Evolutionary conservation across 371 early-diverging fungal species (phyloP).

Genomic region (Actinomucor elegans): DNA sequence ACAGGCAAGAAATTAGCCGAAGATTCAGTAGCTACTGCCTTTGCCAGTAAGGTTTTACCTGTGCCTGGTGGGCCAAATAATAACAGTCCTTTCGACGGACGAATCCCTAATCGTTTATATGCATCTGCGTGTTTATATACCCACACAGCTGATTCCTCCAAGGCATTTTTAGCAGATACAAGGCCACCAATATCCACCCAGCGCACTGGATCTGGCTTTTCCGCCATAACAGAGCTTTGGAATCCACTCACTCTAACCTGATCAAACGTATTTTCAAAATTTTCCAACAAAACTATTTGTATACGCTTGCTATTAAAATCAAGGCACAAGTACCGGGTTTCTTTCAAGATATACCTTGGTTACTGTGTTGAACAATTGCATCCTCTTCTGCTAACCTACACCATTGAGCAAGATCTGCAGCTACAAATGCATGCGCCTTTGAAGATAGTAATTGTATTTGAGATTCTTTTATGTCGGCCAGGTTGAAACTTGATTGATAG

Average conservation of each 20-base stretch:
- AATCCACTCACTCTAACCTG: constrained; percentile 38
- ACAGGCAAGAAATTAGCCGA: constrained; percentile 93
- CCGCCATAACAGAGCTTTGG: constrained; percentile 38
- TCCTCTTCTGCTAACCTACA: constrained; percentile 42
- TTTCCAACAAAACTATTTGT: constrained; percentile 7
- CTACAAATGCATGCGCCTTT: constrained; percentile 56
- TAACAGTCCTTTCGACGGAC: constrained; percentile 71
- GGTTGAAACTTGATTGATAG: neutral
- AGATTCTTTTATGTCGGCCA: neutral
- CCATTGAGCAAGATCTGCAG: constrained; percentile 59
- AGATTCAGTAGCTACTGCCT: constrained; percentile 91
- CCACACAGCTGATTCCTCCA: constrained; percentile 94
- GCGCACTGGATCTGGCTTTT: constrained; percentile 52
- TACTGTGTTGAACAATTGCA: constrained; percentile 8
- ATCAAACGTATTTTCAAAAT: constrained; percentile 35
- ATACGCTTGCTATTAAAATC: neutral
- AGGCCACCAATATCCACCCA: constrained; percentile 98
- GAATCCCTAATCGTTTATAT: constrained; percentile 64
- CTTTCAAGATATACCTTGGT: neutral
- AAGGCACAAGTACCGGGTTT: too few relatives aligned
- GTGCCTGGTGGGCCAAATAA: constrained; percentile 93
- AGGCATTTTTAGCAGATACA: constrained; percentile 76
- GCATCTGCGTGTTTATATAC: constrained; percentile 69
- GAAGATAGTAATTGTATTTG: constrained; percentile 28
- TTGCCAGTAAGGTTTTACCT: constrained; percentile 87